Base-by-base conservation (phyloP, 305 asterid species). In the Ruellia speciosa region DNA sequence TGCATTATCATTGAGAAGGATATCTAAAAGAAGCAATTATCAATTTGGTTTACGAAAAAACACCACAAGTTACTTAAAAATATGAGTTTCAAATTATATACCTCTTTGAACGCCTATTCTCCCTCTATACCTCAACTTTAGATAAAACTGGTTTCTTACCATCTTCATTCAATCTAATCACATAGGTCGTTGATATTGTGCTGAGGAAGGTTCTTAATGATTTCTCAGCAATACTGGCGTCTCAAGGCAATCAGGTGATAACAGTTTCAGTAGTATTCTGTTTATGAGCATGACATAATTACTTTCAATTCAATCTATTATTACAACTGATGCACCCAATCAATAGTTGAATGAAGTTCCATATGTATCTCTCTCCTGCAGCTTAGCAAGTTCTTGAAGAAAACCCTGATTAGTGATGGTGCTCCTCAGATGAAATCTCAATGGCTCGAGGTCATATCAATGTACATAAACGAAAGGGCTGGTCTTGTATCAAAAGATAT, bases 211-310 rank as follows among this genome's bases (percentile, higher is more conserved):
- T 81, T 55, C 83, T 82, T 46, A 84, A 84, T 75, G 92, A 87
- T 76, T 86, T 89, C 72, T 74, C 97, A 2, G 75, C 81, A 40
- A 62, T 79, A 68, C 66, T 84, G 76, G 74, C 68, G 40, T 79
- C 96, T 64, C 88, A 82, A 70, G 77, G 97, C 64, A 77, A 78
- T 74, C 95, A 84, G 97, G 97, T 86, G 75, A 58, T 59, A 8
- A 4, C 64, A 33, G 18, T 45, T 72, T 40, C 39, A 15, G 7
- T 37, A 15, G 7, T 7, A 50, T 41, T 18, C 16, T 11, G 51
- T 43, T n/a, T 19, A 40, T 40, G 56, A 56, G 51, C 49, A 15
- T 60, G 49, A 20, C 49, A 33, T 41, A 41, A 18, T 49, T 63
- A 62, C 12, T 37, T 7, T 58, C 51, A 52, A 54, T 41, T 57